Percentiles rank a stretch among this genome's conserved stretches.
These are phyloP conservation scores for Aspergillus affinis DNA, from an alignment of 495 filamentous ascomycete genomes.

Conservation along the genomic window DNA sequence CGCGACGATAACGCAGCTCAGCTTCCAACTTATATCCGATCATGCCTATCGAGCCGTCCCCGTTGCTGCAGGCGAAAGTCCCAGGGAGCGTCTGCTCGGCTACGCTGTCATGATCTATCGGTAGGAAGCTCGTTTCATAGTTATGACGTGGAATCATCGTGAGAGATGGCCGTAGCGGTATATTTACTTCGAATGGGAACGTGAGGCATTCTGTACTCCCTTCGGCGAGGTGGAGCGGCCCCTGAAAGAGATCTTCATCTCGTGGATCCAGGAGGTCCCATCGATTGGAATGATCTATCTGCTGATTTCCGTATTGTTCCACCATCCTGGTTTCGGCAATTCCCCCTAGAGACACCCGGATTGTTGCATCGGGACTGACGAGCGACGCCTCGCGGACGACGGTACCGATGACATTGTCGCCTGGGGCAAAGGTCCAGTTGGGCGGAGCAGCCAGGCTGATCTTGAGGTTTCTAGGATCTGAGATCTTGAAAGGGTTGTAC, in stretches of 20 bases:
- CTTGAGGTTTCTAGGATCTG: not conserved
- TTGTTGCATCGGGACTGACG: not conserved
- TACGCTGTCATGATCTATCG: not conserved
- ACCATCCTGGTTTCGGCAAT: not conserved
- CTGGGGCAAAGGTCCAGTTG: not conserved
- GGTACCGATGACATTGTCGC: not conserved
- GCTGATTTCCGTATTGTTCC: not conserved
- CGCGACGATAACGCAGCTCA: not conserved
- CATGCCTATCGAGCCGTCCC: not conserved
- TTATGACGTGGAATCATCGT: not conserved
- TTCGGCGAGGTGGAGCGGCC: not conserved
- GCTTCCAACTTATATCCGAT: not conserved
- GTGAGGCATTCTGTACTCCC: not conserved
- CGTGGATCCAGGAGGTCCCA: not conserved
- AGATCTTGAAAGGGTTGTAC: not conserved
- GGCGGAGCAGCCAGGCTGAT: not conserved
- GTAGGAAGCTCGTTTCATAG: not conserved
- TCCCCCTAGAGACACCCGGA: not conserved
- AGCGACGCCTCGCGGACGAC: not conserved
- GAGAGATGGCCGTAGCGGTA: not conserved
- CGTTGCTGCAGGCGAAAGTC: not conserved
- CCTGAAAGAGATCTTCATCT: not conserved
- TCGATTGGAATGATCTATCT: not conserved
- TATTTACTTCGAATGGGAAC: not conserved
- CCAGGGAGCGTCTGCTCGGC: not conserved